phyloP scores from a whole-genome alignment of 352 stramenopile genomes.

The Globisporangium viniferum region DNA sequence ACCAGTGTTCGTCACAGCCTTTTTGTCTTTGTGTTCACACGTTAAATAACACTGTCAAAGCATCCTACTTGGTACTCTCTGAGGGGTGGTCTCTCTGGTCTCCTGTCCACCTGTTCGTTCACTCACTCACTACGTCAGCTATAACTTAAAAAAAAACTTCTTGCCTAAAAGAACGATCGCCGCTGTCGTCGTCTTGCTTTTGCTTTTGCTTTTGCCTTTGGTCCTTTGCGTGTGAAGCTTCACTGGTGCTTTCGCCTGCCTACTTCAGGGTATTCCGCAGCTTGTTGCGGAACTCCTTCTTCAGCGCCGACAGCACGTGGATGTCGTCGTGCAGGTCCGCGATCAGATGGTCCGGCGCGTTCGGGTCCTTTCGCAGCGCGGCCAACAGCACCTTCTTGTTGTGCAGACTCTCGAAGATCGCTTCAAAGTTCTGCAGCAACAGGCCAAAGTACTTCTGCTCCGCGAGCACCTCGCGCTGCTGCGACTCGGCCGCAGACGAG shows the following conservation, averaged over 20 bases:
- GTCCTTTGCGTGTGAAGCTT: not conserved
- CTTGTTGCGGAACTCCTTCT: slow-evolving; percentile 81
- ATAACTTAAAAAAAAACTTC: slow-evolving; percentile 7
- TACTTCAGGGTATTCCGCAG: slow-evolving; percentile 57
- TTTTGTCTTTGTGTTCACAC: not conserved
- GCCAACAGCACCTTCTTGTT: slow-evolving; percentile 82
- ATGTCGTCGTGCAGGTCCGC: slow-evolving; percentile 79
- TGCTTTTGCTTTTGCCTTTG: not conserved
- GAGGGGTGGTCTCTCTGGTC: not conserved
- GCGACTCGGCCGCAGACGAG: slow-evolving; percentile 32
- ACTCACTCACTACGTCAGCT: slow-evolving; percentile 2
- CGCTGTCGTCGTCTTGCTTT: not conserved
- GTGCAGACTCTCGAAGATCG: slow-evolving; percentile 80
- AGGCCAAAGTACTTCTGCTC: slow-evolving; percentile 82
- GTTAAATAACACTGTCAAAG: slow-evolving; percentile 10
- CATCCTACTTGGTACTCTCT: not conserved
- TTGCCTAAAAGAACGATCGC: not conserved
- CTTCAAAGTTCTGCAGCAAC: slow-evolving; percentile 81
- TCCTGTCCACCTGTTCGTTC: not conserved
- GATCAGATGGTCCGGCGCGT: slow-evolving; percentile 67
- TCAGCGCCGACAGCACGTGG: slow-evolving; percentile 73
- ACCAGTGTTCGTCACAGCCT: not conserved
- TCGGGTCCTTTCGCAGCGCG: slow-evolving; percentile 63
- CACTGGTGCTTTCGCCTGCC: not conserved
- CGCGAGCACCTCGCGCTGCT: slow-evolving; percentile 51